These are phyloP conservation scores for Teunomyces lycoperdinae DNA, from an alignment of 805 yeast species.

Conservation along the genomic window DNA sequence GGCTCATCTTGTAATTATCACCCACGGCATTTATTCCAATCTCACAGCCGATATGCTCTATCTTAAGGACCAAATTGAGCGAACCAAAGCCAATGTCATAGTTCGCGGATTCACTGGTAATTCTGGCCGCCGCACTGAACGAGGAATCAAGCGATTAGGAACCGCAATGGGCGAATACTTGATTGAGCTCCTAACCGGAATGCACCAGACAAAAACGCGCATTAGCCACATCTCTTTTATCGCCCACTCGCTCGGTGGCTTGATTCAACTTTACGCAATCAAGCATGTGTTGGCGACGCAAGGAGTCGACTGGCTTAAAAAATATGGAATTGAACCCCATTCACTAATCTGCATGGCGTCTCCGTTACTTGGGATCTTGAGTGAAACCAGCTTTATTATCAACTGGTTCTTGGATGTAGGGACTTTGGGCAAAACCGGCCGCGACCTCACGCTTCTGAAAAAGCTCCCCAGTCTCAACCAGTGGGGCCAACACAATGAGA, in stretches of 20 bases:
- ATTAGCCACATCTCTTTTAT: constrained; percentile 36
- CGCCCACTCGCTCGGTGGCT: constrained; percentile 46
- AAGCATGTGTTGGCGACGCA: constrained; percentile 31
- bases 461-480: constrained; percentile 24
- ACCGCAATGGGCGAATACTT: constrained; percentile 27
- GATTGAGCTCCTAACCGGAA: constrained; percentile 23
- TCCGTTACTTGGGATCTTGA: constrained; percentile 41
- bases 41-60: constrained; percentile 45
- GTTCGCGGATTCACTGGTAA: constrained; percentile 39
- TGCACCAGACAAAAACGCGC: constrained; percentile 10
- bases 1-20: constrained; percentile 38
- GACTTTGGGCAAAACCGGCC: constrained; percentile 44
- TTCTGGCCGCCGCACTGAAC: constrained; percentile 39
- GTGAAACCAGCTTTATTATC: constrained; percentile 38
- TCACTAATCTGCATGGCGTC: constrained; percentile 41
- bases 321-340: constrained; percentile 24
- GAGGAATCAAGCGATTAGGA: constrained; percentile 39
- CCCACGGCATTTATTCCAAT: constrained; percentile 45
- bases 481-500: constrained; percentile 10
- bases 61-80: constrained; percentile 32
- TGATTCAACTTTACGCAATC: constrained; percentile 40
- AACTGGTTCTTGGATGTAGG: constrained; percentile 44
- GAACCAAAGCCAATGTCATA: constrained; percentile 22
- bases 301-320: constrained; percentile 30
- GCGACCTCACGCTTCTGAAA: constrained; percentile 41